Evolutionary conservation across 2,329 filamentous ascomycete genomes (phyloP).

Genomic region (Xylaria sp.): DNA sequence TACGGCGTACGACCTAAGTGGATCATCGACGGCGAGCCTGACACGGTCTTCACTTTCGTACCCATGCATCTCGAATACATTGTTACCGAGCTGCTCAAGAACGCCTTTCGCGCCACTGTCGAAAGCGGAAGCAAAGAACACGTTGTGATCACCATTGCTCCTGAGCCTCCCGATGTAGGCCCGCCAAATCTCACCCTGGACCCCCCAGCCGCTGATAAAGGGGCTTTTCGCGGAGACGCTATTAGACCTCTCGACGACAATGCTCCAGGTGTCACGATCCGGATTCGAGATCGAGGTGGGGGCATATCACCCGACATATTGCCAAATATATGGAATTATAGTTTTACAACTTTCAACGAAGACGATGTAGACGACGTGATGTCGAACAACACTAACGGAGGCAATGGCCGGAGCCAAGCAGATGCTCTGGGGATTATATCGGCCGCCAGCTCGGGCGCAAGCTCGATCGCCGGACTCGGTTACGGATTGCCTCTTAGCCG

Average conservation of each 20-base stretch:
- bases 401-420: slow-evolving; percentile 59
- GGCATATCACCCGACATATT: slow-evolving; percentile 88
- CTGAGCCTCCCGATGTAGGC: slow-evolving; percentile 60
- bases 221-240: slow-evolving; percentile 57
- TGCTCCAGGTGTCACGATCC: slow-evolving; percentile 89
- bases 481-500: slow-evolving; percentile 91
- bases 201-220: slow-evolving; percentile 53
- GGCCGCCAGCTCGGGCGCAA: slow-evolving; percentile 75
- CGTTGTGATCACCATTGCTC: slow-evolving; percentile 91
- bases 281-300: slow-evolving; percentile 94
- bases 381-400: slow-evolving; percentile 56
- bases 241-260: slow-evolving; percentile 71
- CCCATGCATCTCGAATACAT: slow-evolving; percentile 98
- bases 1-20: slow-evolving; percentile 89
- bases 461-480: slow-evolving; percentile 90
- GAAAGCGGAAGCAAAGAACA: slow-evolving; percentile 85
- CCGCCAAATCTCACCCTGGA: slow-evolving; percentile 50
- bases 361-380: slow-evolving; percentile 59
- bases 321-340: slow-evolving; percentile 94
- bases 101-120: slow-evolving; percentile 92
- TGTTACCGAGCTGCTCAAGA: slow-evolving; percentile 94
- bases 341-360: slow-evolving; percentile 93
- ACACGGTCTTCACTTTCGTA: slow-evolving; percentile 91
- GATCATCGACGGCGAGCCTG: slow-evolving; percentile 84
- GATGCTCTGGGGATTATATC: slow-evolving; percentile 82